Conservation (phyloP, 202 grass and related monocot species). For the Tripidium arundinaceum region DNA sequence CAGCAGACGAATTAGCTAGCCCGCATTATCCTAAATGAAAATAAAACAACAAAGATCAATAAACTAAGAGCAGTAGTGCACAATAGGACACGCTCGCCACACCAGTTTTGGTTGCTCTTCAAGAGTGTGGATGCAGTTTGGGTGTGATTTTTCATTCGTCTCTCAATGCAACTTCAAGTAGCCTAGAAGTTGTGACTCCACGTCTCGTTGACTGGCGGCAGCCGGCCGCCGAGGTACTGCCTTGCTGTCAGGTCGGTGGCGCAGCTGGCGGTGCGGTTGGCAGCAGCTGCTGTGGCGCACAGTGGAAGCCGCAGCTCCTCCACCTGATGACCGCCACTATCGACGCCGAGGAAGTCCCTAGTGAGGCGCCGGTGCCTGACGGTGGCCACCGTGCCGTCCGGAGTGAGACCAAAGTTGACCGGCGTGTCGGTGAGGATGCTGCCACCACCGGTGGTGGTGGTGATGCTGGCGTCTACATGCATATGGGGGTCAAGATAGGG, state of each 20-base stretch:
- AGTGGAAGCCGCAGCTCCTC: conserved; percentile 39
- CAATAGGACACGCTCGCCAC: neutral
- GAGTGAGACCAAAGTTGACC: conserved; percentile 37
- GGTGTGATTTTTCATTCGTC: neutral
- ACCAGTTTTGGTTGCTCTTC: neutral
- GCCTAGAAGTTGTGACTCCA: conserved; percentile 47
- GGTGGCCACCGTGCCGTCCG: conserved; percentile 27
- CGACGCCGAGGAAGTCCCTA: conserved; percentile 78
- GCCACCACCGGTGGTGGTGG: neutral
- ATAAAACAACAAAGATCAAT: neutral
- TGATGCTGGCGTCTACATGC: neutral
- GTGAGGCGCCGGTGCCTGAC: conserved; percentile 40
- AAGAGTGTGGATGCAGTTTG: neutral
- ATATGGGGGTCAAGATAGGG: conserved; percentile 29
- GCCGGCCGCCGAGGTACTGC: conserved; percentile 41
- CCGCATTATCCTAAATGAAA: neutral
- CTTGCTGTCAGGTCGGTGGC: conserved; percentile 38
- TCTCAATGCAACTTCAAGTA: neutral
- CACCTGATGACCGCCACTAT: conserved; percentile 24
- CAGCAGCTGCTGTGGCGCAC: neutral
- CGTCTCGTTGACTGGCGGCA: conserved; percentile 47
- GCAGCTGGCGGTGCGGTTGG: conserved; percentile 24
- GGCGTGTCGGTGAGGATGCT: neutral
- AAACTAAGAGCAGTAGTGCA: neutral
- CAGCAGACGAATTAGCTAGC: neutral